Evolutionary conservation across 768 basidiomycete genomes (phyloP), one percentile per base, ranked within the genome.

Genomic region (Amylocystis lapponica): DNA sequence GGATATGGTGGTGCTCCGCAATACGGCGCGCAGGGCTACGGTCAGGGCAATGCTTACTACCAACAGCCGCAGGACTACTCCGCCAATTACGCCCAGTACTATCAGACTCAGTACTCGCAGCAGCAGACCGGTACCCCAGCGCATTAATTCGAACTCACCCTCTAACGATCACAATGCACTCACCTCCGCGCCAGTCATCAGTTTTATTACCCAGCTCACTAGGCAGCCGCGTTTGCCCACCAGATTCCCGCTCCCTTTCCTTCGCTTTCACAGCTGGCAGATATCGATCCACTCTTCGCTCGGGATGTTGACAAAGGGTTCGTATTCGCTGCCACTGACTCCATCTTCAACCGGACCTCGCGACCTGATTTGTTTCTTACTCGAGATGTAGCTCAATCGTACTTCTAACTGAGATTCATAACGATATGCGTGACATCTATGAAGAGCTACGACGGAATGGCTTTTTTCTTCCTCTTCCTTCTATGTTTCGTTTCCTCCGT

Each of bases 81-180:
- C 20, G 65, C 70, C 61, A 86, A 79, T 61, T 91, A 91, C 49
- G 84, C 87, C 33, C 76, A 86, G 48, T 92, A 91, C 63, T 92
- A 92, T 65, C 87, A 90, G 70, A 79, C 77, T 63, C 87, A 89
- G 74, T 90, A 89, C 58, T 72, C 81, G 50, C 86, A 88, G 63
- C 82, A 85, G 66, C 81, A 80, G 65, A 60, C 74, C 61, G 72
- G 63, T 57, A 64, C 68, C n/a, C 62, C 67, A 26, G 47, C 66
- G 29, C 57, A 66, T 53, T 68, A 60, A 58, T 46, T 36, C 39
- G 41, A 45, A 41, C 39, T 48, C 30, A 49, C 44, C n/a, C 32
- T 51, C 46, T 32, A 36, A 43, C 27, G 9, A 11, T 29, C 37
- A 25, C 20, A 20, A 23, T 48, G 47, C 46, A 41, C 48, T 46